A percentile compares a stretch with the other conserved stretches of the same genome.
Evolutionary conservation across 2,329 filamentous ascomycete genomes (phyloP).

Genomic region (Fusarium sp.): DNA sequence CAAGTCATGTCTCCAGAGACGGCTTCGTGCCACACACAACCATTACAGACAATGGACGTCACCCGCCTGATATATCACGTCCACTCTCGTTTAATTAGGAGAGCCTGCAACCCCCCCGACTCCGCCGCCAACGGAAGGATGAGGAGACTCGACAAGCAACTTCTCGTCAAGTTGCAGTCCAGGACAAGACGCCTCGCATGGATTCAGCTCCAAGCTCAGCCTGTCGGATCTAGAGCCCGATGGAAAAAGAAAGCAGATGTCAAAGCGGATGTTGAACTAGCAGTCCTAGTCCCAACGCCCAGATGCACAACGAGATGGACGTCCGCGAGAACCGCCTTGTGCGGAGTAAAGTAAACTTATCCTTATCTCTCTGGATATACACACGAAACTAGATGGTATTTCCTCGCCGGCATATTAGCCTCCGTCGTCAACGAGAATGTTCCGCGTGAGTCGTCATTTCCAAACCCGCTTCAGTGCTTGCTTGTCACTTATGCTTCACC

Average conservation of each 20-base stretch:
- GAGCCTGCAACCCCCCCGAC: background rate
- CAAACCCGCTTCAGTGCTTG: background rate
- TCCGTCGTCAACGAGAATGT: slow-evolving; percentile 1
- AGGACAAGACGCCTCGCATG: slow-evolving; percentile 6
- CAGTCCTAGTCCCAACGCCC: slow-evolving; percentile 1
- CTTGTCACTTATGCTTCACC: slow-evolving; percentile 18
- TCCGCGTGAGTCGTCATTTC: background rate
- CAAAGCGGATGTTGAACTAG: slow-evolving; percentile 28
- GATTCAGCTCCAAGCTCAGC: slow-evolving; percentile 29
- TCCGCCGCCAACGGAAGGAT: background rate
- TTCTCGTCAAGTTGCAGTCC: background rate
- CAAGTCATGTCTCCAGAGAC: background rate
- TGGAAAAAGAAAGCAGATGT: slow-evolving; percentile 27
- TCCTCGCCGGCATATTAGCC: slow-evolving; percentile 1
- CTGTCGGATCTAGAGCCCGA: slow-evolving; percentile 14
- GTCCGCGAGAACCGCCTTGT: background rate
- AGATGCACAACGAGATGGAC: slow-evolving; percentile 14
- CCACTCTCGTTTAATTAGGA: slow-evolving; percentile 1
- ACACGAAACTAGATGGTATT: background rate
- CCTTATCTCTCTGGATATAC: background rate
- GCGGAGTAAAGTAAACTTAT: background rate
- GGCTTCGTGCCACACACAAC: slow-evolving; percentile 7
- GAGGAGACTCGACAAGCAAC: background rate
- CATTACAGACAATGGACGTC: background rate
- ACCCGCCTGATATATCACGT: background rate